Conservation (phyloP, 1,284 basidiomycete genomes). For the Ganoderma lucidum region DNA sequence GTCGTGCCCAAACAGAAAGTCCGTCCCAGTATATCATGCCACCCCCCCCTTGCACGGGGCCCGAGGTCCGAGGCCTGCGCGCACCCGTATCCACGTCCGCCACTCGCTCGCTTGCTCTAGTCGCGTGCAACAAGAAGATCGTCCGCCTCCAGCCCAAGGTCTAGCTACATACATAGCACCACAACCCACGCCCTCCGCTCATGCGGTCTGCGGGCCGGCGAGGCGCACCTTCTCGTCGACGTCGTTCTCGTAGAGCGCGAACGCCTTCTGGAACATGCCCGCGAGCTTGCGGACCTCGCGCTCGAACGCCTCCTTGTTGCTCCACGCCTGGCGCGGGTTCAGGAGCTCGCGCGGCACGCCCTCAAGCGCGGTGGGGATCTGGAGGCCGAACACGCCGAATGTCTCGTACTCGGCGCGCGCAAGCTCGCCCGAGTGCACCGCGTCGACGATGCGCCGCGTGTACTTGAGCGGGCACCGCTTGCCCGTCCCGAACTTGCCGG, state of each 20-base stretch:
- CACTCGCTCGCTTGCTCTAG: no score
- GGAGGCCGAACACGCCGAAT: slow-evolving; percentile 83
- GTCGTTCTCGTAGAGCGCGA: slow-evolving; percentile 88
- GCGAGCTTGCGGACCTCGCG: slow-evolving; percentile 87
- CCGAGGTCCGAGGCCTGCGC: no score
- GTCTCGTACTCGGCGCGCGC: slow-evolving; percentile 88
- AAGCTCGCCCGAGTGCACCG: slow-evolving; percentile 95
- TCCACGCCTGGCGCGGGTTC: slow-evolving; percentile 88
- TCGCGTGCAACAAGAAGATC: neutral
- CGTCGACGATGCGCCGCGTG: slow-evolving; percentile 96
- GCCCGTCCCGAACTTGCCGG: slow-evolving; percentile 92
- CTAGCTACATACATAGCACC: no score
- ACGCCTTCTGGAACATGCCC: slow-evolving; percentile 93
- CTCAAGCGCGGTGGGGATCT: slow-evolving; percentile 82
- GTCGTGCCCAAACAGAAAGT: slow-evolving; percentile 4
- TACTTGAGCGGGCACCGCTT: slow-evolving; percentile 95
- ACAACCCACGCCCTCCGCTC: neutral
- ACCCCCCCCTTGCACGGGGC: neutral
- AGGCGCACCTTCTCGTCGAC: slow-evolving; percentile 80
- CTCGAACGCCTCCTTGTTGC: slow-evolving; percentile 86
- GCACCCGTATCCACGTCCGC: no score
- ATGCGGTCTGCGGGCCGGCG: slow-evolving; percentile 68
- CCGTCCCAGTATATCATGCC: slow-evolving; percentile 2
- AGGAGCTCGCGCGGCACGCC: slow-evolving; percentile 91
- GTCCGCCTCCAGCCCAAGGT: neutral